Conservation (phyloP, 1,139 yeast genomes). For the Sugiyamaella novakii region DNA sequence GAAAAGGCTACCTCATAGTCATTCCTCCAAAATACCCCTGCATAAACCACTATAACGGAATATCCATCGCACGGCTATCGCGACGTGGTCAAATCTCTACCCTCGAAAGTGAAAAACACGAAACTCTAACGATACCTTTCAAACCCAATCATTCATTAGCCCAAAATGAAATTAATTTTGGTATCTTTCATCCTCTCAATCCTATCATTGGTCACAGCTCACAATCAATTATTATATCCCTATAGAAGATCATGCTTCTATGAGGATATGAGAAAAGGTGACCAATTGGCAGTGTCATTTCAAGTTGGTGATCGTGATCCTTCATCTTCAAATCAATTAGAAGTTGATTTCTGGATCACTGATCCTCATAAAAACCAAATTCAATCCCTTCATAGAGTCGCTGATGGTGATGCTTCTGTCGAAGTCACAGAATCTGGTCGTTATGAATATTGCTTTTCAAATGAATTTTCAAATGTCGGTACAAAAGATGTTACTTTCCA, state of each 20-base stretch:
- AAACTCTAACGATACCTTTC: neutral
- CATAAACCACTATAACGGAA: neutral
- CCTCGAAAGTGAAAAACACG: conserved; percentile 1
- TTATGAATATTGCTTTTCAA: conserved; percentile 87
- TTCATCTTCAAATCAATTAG: conserved; percentile 71
- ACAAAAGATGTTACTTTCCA: conserved; percentile 94
- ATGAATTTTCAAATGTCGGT: conserved; percentile 69
- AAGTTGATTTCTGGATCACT: conserved; percentile 68
- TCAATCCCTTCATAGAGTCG: conserved; percentile 55
- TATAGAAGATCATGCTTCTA: conserved; percentile 87
- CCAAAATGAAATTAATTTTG: conserved; percentile 6
- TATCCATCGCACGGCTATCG: conserved; percentile 8
- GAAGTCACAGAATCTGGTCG: conserved; percentile 70
- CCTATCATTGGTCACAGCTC: conserved; percentile 49
- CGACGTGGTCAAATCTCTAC: conserved; percentile 17
- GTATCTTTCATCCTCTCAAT: conserved; percentile 1
- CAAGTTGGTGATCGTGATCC: conserved; percentile 94
- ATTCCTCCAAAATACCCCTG: neutral
- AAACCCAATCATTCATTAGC: neutral
- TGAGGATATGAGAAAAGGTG: conserved; percentile 78
- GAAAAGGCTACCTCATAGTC: too few species aligned
- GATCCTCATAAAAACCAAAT: conserved; percentile 63
- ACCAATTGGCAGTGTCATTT: conserved; percentile 84
- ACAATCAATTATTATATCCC: conserved; percentile 81
- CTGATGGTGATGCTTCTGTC: conserved; percentile 80